Percentiles rank a stretch among this genome's conserved stretches.
Conservation (phyloP, 768 basidiomycete species). For the Gyrodon lividus region DNA sequence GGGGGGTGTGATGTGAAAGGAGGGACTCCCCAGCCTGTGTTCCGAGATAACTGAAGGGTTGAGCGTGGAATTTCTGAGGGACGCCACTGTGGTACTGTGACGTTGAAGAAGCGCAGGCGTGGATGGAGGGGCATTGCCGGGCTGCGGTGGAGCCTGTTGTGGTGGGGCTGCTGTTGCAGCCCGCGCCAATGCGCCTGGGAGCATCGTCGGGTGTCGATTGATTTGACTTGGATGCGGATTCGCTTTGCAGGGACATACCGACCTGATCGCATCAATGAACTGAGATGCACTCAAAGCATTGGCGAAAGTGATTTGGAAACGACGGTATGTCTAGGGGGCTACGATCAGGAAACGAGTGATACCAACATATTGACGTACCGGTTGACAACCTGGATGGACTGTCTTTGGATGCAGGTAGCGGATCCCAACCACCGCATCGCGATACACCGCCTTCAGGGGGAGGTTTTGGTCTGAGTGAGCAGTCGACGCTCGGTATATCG, state of each 20-base stretch:
- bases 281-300: constrained; percentile 46
- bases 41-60: constrained; percentile 1
- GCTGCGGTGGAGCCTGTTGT: background rate
- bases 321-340: constrained; percentile 57
- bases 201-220: constrained; percentile 16
- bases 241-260: constrained; percentile 74
- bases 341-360: constrained; percentile 5
- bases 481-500: constrained; percentile 26
- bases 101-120: background rate
- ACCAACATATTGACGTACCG: constrained; percentile 25
- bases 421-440: constrained; percentile 70
- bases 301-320: constrained; percentile 73
- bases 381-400: constrained; percentile 24
- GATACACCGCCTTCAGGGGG: constrained; percentile 80
- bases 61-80: background rate
- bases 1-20: background rate
- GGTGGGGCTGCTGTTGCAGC: constrained; percentile 11
- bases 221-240: constrained; percentile 38
- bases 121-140: background rate
- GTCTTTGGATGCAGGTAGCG: constrained; percentile 62
- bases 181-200: constrained; percentile 15
- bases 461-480: constrained; percentile 49
- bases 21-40: background rate
- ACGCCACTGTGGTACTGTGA: constrained; percentile 1
- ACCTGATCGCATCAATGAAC: constrained; percentile 61